Percentiles rank a stretch among this genome's conserved stretches.
phyloP scores from a whole-genome alignment of 495 filamentous ascomycete genomes.

The Aspergillus bertholletiae region DNA sequence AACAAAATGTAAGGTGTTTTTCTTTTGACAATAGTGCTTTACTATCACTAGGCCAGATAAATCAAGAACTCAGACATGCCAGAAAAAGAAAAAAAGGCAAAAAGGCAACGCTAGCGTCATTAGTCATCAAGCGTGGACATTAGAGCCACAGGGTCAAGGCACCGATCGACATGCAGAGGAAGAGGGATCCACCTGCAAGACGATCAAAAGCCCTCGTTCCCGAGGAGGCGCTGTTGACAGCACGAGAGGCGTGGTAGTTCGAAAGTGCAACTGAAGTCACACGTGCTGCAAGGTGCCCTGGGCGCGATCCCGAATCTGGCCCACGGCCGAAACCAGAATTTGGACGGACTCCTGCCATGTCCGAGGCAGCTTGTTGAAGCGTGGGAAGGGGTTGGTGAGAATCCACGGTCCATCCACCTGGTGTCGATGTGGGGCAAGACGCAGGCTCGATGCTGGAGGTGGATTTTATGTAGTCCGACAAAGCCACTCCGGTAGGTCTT shows the following conservation, averaged over 20 bases:
- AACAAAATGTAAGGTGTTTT: not conserved
- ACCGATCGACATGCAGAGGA: not conserved
- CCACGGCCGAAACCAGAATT: not conserved
- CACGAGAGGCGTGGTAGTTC: not conserved
- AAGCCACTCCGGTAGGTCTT: constrained; percentile 61
- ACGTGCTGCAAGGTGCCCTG: not conserved
- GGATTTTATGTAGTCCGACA: constrained; percentile 58
- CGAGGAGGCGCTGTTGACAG: not conserved
- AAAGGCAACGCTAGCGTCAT: not conserved
- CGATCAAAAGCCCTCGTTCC: not conserved
- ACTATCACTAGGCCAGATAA: too few species aligned
- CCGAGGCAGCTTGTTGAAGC: constrained; percentile 24
- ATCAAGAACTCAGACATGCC: too few species aligned
- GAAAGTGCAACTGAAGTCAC: not conserved
- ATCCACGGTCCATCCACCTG: constrained; percentile 67
- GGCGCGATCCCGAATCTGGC: not conserved
- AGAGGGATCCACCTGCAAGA: not conserved
- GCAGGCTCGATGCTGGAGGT: constrained; percentile 52
- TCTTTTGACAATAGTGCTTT: not conserved
- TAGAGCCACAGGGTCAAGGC: constrained; percentile 2
- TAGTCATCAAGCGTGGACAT: not conserved
- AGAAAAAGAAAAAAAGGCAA: not conserved
- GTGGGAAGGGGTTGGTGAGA: constrained; percentile 66
- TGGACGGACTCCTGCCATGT: not conserved
- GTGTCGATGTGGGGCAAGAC: constrained; percentile 67